Evolutionary conservation across 2,329 filamentous ascomycete genomes (phyloP).

Genomic region (Fusarium sp.): DNA sequence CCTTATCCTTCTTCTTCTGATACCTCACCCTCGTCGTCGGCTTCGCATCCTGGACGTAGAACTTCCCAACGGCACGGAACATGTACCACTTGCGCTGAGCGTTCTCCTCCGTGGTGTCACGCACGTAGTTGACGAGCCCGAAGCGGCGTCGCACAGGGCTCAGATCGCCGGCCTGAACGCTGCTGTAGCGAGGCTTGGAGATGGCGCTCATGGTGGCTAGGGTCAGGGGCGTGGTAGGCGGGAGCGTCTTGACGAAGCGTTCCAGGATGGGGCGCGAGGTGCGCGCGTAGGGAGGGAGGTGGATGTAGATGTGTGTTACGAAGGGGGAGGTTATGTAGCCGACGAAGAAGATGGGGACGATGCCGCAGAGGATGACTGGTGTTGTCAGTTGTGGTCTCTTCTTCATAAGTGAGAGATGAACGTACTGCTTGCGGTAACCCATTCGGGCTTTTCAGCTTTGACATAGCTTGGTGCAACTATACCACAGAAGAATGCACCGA

Average conservation of each 20-base stretch:
- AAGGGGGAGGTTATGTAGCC: conserved; percentile 75
- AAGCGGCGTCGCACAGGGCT: conserved; percentile 47
- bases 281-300: conserved; percentile 73
- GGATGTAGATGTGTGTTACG: conserved; percentile 77
- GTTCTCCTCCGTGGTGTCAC: conserved; percentile 51
- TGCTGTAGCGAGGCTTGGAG: conserved; percentile 64
- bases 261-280: conserved; percentile 66
- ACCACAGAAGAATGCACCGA: conserved; percentile 73
- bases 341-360: conserved; percentile 73
- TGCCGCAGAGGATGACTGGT: conserved; percentile 68
- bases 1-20: conserved; percentile 46
- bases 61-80: conserved; percentile 53
- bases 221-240: conserved; percentile 59
- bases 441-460: conserved; percentile 53
- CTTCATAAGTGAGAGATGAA: conserved; percentile 3
- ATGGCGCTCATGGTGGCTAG: conserved; percentile 67
- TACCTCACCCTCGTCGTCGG: conserved; percentile 37
- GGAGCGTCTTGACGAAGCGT: conserved; percentile 61
- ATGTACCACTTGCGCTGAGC: conserved; percentile 54
- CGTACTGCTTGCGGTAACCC: conserved; percentile 54
- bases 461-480: conserved; percentile 70
- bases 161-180: conserved; percentile 54
- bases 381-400: conserved; percentile 1
- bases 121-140: conserved; percentile 56
- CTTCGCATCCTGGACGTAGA: conserved; percentile 52